Percentiles rank a stretch among this genome's conserved stretches.
Conservation (phyloP, 805 yeast species). For the Metschnikowia lochheadii region DNA sequence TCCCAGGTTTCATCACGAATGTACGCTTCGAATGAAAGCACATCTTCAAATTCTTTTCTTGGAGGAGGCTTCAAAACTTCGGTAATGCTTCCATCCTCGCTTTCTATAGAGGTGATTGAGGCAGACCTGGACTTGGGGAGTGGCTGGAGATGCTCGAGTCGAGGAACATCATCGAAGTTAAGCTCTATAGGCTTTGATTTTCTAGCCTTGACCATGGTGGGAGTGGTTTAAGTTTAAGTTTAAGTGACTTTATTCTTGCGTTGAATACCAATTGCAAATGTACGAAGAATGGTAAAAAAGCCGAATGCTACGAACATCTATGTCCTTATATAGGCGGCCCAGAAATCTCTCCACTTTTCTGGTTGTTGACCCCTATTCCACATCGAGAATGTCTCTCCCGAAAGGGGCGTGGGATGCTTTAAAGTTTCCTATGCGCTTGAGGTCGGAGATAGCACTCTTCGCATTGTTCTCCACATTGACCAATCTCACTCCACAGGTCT, state of each 20-base stretch:
- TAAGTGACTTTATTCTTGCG: background rate
- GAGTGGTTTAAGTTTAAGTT: background rate
- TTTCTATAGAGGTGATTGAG: conserved; percentile 37
- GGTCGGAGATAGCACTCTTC: background rate
- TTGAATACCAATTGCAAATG: no score
- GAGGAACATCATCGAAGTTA: conserved; percentile 37
- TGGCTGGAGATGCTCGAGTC: conserved; percentile 35
- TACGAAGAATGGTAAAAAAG: no score
- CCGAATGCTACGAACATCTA: no score
- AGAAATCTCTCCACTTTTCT: background rate
- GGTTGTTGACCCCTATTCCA: background rate
- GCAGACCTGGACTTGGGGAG: conserved; percentile 36
- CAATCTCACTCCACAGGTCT: background rate
- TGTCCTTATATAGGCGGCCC: background rate
- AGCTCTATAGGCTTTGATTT: conserved; percentile 22
- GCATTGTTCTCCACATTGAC: background rate
- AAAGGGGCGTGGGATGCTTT: conserved; percentile 1
- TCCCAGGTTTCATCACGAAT: conserved; percentile 73
- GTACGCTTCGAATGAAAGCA: conserved; percentile 58
- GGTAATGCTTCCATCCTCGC: conserved; percentile 25
- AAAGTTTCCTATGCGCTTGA: background rate
- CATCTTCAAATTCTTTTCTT: conserved; percentile 53
- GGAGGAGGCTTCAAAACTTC: conserved; percentile 39
- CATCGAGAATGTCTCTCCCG: background rate
- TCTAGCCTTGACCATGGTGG: conserved; percentile 24